A percentile compares a stretch with the other conserved stretches of the same genome.
phyloP scores from a whole-genome alignment of 2,329 filamentous ascomycete species.

The Dryadomyces quercivorus region DNA sequence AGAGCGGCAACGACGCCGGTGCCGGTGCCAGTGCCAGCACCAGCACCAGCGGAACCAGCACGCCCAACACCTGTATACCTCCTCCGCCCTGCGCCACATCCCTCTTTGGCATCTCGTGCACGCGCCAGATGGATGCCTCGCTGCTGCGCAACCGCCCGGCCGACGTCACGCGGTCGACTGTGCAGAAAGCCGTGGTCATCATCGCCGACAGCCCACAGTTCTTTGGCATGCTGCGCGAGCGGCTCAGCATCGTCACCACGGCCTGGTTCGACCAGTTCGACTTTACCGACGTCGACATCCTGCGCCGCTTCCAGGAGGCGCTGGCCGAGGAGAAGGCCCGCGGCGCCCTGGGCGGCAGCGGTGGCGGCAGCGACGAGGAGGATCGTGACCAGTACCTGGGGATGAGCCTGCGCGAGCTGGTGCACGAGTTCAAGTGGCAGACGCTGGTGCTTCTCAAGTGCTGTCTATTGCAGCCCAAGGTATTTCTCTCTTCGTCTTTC shows the following conservation, averaged over 20 bases:
- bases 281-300: constrained; percentile 82
- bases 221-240: constrained; percentile 83
- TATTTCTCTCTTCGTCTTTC: constrained; percentile 22
- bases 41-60: background rate
- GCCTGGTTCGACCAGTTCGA: constrained; percentile 95
- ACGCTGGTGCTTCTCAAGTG: constrained; percentile 90
- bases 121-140: constrained; percentile 74
- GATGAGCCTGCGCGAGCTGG: constrained; percentile 76
- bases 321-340: constrained; percentile 55
- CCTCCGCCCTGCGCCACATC: constrained; percentile 56
- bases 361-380: constrained; percentile 41
- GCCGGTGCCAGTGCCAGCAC: background rate
- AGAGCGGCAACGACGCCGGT: constrained; percentile 20
- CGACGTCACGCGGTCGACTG: constrained; percentile 92
- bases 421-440: constrained; percentile 91
- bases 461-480: constrained; percentile 87
- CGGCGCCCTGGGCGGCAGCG: constrained; percentile 25
- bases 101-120: constrained; percentile 92
- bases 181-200: constrained; percentile 95
- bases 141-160: constrained; percentile 65
- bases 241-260: constrained; percentile 78
- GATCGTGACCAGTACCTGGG: constrained; percentile 82
- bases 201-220: constrained; percentile 83
- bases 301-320: constrained; percentile 84
- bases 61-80: constrained; percentile 1